phyloP scores from a whole-genome alignment of 2,329 filamentous ascomycete species.

The Penicillium polonicum region DNA sequence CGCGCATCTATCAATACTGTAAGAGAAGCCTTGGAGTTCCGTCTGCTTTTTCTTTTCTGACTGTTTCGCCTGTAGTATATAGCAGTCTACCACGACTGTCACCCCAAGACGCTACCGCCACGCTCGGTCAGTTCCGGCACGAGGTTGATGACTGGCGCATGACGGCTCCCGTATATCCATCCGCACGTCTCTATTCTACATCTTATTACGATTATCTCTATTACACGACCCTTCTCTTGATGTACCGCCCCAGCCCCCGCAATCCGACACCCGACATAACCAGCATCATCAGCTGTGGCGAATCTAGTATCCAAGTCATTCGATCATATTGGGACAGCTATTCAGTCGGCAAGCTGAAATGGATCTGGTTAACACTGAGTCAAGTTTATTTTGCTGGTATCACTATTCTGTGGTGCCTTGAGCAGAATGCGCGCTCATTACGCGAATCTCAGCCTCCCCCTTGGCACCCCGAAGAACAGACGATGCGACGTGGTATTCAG shows the following conservation, averaged over 20 bases:
- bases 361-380: constrained; percentile 43
- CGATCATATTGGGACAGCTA: constrained; percentile 44
- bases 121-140: constrained; percentile 34
- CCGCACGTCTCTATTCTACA: constrained; percentile 41
- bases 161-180: constrained; percentile 36
- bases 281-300: constrained; percentile 41
- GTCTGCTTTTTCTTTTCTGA: background rate
- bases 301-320: constrained; percentile 41
- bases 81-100: constrained; percentile 35
- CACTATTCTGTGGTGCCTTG: constrained; percentile 42
- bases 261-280: constrained; percentile 38
- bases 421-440: constrained; percentile 38
- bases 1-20: constrained; percentile 42
- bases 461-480: constrained; percentile 39
- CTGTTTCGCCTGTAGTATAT: constrained; percentile 30
- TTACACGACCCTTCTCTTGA: constrained; percentile 39
- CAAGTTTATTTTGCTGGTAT: constrained; percentile 42
- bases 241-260: constrained; percentile 40
- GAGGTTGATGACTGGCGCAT: constrained; percentile 43
- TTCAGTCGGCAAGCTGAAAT: constrained; percentile 41
- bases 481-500: constrained; percentile 39
- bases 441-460: constrained; percentile 30
- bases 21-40: constrained; percentile 11
- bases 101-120: constrained; percentile 27
- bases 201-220: constrained; percentile 44